Evolutionary conservation across 768 basidiomycete genomes (phyloP).

Genomic region (Lactarius indigo): DNA sequence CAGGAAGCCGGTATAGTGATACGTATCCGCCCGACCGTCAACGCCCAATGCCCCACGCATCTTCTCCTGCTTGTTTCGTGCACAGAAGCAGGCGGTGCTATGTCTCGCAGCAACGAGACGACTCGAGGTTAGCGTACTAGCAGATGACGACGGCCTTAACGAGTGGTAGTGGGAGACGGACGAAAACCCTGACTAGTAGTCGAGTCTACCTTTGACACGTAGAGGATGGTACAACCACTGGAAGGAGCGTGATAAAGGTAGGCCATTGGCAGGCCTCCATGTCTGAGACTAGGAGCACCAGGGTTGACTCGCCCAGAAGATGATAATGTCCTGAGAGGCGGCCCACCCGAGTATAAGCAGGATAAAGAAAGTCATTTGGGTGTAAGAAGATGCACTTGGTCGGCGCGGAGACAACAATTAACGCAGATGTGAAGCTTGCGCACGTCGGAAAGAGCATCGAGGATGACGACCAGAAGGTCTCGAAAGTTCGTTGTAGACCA

Average conservation of each 20-base stretch:
- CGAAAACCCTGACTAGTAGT: conserved; percentile 68
- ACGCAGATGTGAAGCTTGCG: conserved; percentile 67
- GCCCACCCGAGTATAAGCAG: conserved; percentile 50
- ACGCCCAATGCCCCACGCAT: no score
- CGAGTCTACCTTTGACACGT: conserved; percentile 93
- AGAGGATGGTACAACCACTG: background rate
- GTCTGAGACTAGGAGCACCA: conserved; percentile 55
- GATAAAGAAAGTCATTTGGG: conserved; percentile 48
- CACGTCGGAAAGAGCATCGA: background rate
- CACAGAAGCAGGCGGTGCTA: no score
- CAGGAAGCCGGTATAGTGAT: no score
- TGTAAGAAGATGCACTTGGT: conserved; percentile 65
- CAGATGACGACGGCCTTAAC: conserved; percentile 57
- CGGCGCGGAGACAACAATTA: conserved; percentile 62
- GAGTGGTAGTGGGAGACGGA: conserved; percentile 69
- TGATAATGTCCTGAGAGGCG: conserved; percentile 70
- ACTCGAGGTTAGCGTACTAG: background rate
- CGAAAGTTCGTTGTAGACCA: background rate
- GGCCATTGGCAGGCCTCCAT: conserved; percentile 54
- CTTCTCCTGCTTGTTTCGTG: no score
- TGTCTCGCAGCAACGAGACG: background rate
- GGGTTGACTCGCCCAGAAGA: conserved; percentile 51
- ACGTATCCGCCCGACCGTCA: no score
- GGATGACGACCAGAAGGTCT: background rate
- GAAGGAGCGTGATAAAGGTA: background rate